Base-by-base conservation (phyloP, 192 early-diverging fungal genomes). In the Podila minutissima region DNA sequence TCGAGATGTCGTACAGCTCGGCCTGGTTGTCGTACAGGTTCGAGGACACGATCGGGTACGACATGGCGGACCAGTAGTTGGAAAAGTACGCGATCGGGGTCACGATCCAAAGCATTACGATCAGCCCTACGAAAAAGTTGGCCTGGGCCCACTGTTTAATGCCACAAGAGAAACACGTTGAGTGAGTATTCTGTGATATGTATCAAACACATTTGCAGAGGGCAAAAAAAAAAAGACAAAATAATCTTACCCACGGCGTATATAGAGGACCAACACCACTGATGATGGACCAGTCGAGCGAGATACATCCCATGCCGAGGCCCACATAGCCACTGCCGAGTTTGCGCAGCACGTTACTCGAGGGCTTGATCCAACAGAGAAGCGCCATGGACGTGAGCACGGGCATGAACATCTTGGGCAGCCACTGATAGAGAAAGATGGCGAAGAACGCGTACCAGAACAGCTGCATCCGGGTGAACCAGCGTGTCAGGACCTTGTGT, bases 251-350 rank as follows among this genome's bases (percentile, higher is more conserved):
- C 75, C 75, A 78, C 41, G 75, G 75, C 5, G 75, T 78, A 37
- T 66, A 78, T 12, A 78, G 46, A 31, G 75, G 75, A 20, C 75
- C 75, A 0, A 78, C 69, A 24, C 75, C 75, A 19, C 75, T 78
- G 68, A 78, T 69, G 62, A 78, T 78, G 15, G 75, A 78, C 94
- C 94, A 95, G 83, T 95, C 94, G 8, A 95, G 71, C 3, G 91
- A 85, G 32, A 95, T 88, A 67, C 88, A 89, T 33, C 92, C 83
- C 58, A 95, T 87, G 0, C 94, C 94, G 29, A 94, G 81, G 9
- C 94, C 94, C 26, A 85, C 73, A 28, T 83, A 63, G 12, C 87
- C 89, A 69, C 84, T 85, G 32, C 89, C 69, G 6, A 82, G 62
- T 26, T 74, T 82, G 15, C 72, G 62, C 15, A 82, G 60, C 0